Evolutionary conservation across 1,284 basidiomycete genomes (phyloP).

Genomic region (Chondrostereum purpureum): DNA sequence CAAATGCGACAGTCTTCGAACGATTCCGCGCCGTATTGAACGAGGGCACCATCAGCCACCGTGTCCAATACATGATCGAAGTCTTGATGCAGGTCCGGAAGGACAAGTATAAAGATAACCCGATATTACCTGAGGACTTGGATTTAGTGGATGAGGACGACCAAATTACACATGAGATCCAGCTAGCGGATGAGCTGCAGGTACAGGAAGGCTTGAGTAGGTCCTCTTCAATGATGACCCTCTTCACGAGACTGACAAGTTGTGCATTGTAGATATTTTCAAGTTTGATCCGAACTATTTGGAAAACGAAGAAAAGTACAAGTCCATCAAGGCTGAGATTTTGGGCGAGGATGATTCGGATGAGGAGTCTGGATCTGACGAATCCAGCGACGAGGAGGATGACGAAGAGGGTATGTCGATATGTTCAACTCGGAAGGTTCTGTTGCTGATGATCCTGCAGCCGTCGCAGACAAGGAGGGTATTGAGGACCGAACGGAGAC

Average conservation of each 20-base stretch:
- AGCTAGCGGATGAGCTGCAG: constrained; percentile 88
- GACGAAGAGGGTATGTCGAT: constrained; percentile 46
- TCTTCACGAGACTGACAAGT: constrained; percentile 6
- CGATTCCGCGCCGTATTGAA: constrained; percentile 95
- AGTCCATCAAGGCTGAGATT: constrained; percentile 88
- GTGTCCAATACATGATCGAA: constrained; percentile 99
- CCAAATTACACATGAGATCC: constrained; percentile 92
- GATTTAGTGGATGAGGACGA: constrained; percentile 98
- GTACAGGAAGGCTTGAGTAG: constrained; percentile 90
- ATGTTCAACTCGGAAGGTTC: too few species aligned
- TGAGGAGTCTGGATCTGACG: constrained; percentile 55
- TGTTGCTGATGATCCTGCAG: constrained; percentile 24
- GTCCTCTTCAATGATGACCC: constrained; percentile 24
- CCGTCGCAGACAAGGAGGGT: constrained; percentile 71
- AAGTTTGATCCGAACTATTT: constrained; percentile 87
- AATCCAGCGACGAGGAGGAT: constrained; percentile 56
- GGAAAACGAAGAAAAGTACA: constrained; percentile 93
- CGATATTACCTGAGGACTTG: constrained; percentile 85
- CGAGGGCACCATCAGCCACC: constrained; percentile 90
- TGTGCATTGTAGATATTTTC: constrained; percentile 87
- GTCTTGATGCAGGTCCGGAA: constrained; percentile 97
- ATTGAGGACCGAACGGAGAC: constrained; percentile 96
- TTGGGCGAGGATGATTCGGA: constrained; percentile 82
- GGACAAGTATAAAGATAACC: constrained; percentile 99
- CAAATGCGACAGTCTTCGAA: constrained; percentile 90